These are phyloP conservation scores for Candida insectorum DNA, from an alignment of 805 yeast genomes.

Conservation along the genomic window DNA sequence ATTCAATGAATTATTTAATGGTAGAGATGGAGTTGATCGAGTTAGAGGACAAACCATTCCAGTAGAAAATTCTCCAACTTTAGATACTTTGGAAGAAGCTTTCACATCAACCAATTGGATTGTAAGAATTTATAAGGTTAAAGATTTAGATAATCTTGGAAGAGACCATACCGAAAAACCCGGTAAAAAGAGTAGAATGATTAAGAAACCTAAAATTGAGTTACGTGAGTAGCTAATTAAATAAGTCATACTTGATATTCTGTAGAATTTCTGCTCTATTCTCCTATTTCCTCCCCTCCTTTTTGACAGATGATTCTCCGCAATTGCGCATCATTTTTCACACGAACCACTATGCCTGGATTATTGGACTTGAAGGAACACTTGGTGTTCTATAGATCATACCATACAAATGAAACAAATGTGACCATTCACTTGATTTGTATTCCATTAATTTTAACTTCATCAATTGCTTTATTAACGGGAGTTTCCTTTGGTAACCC, in stretches of 20 bases:
- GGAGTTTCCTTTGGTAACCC: constrained; percentile 22
- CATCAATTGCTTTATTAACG: constrained; percentile 43
- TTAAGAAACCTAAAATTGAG: constrained; percentile 55
- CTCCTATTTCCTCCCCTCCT: not conserved
- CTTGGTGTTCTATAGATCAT: constrained; percentile 43
- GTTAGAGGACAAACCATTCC: constrained; percentile 83
- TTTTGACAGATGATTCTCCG: no score
- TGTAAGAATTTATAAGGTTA: constrained; percentile 89
- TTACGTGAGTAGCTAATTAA: constrained; percentile 35
- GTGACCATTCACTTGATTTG: constrained; percentile 74
- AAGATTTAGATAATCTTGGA: constrained; percentile 83
- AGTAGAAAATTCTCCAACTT: constrained; percentile 41
- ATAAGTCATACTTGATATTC: not conserved
- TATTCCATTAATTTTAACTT: constrained; percentile 71
- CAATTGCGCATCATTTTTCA: no score
- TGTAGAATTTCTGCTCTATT: not conserved
- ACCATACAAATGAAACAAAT: constrained; percentile 55
- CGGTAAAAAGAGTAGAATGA: constrained; percentile 35
- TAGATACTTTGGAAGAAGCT: constrained; percentile 86
- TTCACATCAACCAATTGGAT: constrained; percentile 96
- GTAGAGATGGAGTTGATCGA: constrained; percentile 69
- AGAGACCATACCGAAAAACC: constrained; percentile 43
- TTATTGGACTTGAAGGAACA: constrained; percentile 34
- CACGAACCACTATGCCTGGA: constrained; percentile 32
- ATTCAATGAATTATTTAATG: constrained; percentile 67